Evolutionary conservation across 306 rosid species (phyloP).

Genomic region (Fagus crenata): DNA sequence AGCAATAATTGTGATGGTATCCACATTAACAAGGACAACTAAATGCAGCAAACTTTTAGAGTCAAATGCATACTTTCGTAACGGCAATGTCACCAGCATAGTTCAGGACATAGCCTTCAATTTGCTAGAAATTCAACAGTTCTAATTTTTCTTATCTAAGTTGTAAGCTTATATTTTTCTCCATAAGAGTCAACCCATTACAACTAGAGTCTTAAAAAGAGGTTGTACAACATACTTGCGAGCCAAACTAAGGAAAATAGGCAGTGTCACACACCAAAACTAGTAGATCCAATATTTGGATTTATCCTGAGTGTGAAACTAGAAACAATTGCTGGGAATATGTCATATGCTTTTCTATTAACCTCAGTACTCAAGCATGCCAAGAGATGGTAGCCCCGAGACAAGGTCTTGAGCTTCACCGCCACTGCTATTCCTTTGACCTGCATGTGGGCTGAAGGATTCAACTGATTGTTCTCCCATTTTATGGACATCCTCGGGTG

Average conservation of each 20-base stretch:
- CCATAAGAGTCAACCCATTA: neutral
- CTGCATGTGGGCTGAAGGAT: constrained; percentile 54
- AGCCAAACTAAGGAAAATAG: neutral
- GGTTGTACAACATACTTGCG: neutral
- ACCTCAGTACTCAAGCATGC: constrained; percentile 59
- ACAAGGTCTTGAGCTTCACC: constrained; percentile 51
- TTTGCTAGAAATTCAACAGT: constrained; percentile 3
- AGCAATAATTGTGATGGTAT: neutral
- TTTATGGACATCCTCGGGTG: constrained; percentile 79
- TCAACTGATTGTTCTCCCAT: constrained; percentile 70
- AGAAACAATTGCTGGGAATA: constrained; percentile 9
- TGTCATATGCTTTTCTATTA: constrained; percentile 12
- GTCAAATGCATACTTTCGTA: neutral
- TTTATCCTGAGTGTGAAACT: constrained; percentile 26
- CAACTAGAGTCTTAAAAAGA: neutral
- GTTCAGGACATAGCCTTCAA: neutral
- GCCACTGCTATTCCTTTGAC: constrained; percentile 51
- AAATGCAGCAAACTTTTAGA: neutral
- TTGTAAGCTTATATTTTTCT: neutral
- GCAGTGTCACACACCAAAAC: constrained; percentile 30
- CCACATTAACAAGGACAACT: neutral
- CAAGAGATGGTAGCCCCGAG: constrained; percentile 59
- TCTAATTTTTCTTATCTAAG: neutral
- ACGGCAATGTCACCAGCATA: neutral
- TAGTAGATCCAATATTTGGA: constrained; percentile 19